phyloP scores from a whole-genome alignment of 2,329 filamentous ascomycete species.

The Trichoderma lentiforme region DNA sequence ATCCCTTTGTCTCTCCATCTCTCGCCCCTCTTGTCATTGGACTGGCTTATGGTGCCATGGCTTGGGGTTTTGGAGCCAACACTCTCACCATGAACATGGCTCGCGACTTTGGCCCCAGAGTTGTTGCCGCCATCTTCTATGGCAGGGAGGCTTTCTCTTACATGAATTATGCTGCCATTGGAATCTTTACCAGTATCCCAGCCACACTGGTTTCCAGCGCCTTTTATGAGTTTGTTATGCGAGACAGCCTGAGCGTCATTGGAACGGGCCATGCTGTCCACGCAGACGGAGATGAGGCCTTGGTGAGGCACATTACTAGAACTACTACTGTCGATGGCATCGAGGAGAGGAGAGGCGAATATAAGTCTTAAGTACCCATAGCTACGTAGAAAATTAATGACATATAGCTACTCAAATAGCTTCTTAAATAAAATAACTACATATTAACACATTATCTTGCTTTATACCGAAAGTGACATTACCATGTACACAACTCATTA shows the following conservation, averaged over 20 bases:
- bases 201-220: conserved; percentile 53
- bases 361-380: background rate
- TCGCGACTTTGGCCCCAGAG: conserved; percentile 55
- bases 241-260: conserved; percentile 52
- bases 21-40: conserved; percentile 54
- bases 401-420: background rate
- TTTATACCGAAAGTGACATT: background rate
- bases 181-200: conserved; percentile 54
- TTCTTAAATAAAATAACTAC: background rate
- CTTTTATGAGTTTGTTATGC: conserved; percentile 53
- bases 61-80: conserved; percentile 55
- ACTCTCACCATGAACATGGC: conserved; percentile 57
- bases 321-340: background rate
- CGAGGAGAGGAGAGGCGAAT: background rate
- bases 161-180: conserved; percentile 47
- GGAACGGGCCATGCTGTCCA: conserved; percentile 43
- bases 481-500: background rate
- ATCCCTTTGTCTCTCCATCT: conserved; percentile 51
- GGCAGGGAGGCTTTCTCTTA: conserved; percentile 27
- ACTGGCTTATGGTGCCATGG: conserved; percentile 49
- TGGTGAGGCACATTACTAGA: conserved; percentile 22
- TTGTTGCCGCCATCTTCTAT: conserved; percentile 56
- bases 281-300: conserved; percentile 22
- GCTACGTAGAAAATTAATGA: background rate
- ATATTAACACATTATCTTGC: background rate